Base-by-base conservation (phyloP, 768 basidiomycete species). In the Podaxis mareebaensis region DNA sequence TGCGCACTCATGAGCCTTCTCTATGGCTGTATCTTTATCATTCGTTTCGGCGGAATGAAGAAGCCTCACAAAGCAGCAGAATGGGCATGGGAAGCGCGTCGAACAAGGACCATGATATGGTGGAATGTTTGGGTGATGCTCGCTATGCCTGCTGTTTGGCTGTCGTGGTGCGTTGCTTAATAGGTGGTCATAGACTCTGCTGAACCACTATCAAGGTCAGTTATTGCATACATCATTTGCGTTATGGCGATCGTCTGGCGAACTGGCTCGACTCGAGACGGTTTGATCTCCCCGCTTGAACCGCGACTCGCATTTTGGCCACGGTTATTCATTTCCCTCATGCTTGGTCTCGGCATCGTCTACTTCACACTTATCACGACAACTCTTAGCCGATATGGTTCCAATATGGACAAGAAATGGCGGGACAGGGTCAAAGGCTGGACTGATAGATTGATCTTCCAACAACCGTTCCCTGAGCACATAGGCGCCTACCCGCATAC, bases 41-140 rank as follows among this genome's bases (percentile, higher is more conserved):
- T 89, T 28, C 78, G 86, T 24, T 90, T 90, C 63, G 82, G 81
- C 2, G 82, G 79, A 0, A 90, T 90, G 88, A 78, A 82, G 20
- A 85, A 79, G 64, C 84, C 87, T 76, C 77, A 85, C 67, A 85
- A 84, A 67, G 89, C 87, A 1, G 82, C 83, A 6, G 80, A 82
- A 51, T 89, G 87, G 85, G 86, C 87, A 3, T 77, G 84, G 71
- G 88, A 89, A 68, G 83, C 86, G 2, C 79, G 82, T 54, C 73
- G 72, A 48, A 65, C 67, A 2, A 67, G 64, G 12, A 67, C 72
- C 0, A 53, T 54, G 0, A 72, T 76, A 30, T 75, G 68, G 63
- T 79, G 89, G 88, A 90, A 90, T 64, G 84, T 89, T 17, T 89
- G 88, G 87, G 82, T 89, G 1, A 64, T 90, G 20, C 77, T 90